These are phyloP conservation scores for Cicer chorassanicum DNA, from an alignment of 306 rosid species.

Conservation along the genomic window DNA sequence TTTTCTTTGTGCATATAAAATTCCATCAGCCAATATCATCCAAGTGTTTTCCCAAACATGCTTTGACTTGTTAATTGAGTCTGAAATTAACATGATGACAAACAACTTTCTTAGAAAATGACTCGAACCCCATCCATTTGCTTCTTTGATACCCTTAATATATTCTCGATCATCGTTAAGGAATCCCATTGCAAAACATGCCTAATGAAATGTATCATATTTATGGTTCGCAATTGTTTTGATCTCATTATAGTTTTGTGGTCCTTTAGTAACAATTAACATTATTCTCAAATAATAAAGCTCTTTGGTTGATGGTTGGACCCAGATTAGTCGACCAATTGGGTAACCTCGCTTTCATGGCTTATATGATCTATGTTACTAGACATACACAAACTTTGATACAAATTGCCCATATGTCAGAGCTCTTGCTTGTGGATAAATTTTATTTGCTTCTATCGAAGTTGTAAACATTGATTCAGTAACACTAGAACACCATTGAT, in stretches of 20 bases:
- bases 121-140: background rate
- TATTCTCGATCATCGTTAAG: background rate
- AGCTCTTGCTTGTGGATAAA: too few species aligned
- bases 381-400: too few species aligned
- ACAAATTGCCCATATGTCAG: too few species aligned
- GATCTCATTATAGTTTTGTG: too few species aligned
- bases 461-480: too few species aligned
- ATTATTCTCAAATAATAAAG: too few species aligned
- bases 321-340: background rate
- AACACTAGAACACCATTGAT: too few species aligned
- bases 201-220: background rate
- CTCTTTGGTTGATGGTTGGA: background rate
- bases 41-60: background rate
- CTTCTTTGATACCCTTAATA: background rate
- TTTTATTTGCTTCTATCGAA: too few species aligned
- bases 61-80: background rate
- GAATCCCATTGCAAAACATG: background rate
- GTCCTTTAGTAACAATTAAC: background rate
- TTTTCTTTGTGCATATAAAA: background rate
- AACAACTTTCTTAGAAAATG: background rate
- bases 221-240: too few species aligned
- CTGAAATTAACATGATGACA: background rate
- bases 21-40: background rate
- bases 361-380: too few species aligned
- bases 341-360: too few species aligned